phyloP scores from a whole-genome alignment of 768 basidiomycete genomes.

The Amanita subjunquillea region DNA sequence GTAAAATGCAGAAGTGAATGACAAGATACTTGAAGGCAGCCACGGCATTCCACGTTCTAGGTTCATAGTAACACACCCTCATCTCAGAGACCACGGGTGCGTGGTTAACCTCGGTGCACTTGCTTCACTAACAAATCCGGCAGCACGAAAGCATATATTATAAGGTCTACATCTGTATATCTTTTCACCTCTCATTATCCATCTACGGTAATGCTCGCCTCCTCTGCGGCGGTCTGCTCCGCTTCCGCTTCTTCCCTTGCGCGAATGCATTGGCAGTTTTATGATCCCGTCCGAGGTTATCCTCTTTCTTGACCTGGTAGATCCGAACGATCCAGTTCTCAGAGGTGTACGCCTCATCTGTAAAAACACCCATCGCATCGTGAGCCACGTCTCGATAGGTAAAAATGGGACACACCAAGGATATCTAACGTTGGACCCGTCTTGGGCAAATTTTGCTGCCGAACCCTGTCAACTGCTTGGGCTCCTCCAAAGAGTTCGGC shows the following conservation, averaged over 20 bases:
- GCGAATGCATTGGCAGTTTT: slow-evolving; percentile 81
- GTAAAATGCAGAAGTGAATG: too few relatives aligned
- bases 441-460: slow-evolving; percentile 75
- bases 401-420: slow-evolving; percentile 47
- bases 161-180: background rate
- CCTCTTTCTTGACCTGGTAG: slow-evolving; percentile 92
- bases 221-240: slow-evolving; percentile 43
- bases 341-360: slow-evolving; percentile 96
- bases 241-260: slow-evolving; percentile 84
- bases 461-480: slow-evolving; percentile 74
- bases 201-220: background rate
- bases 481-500: slow-evolving; percentile 72
- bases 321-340: slow-evolving; percentile 99
- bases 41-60: too few relatives aligned
- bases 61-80: too few relatives aligned
- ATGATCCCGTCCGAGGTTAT: slow-evolving; percentile 80
- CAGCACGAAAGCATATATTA: background rate
- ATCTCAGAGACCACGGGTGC: too few relatives aligned
- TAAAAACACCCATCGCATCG: background rate
- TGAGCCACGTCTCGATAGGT: background rate
- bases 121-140: too few relatives aligned
- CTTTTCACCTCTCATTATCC: too few relatives aligned
- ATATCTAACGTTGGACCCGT: slow-evolving; percentile 77
- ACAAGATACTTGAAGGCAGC: too few relatives aligned
- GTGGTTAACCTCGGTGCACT: too few relatives aligned